Conservation (phyloP, 2,329 filamentous ascomycete species). For the Pseudocercospora crystallina region DNA sequence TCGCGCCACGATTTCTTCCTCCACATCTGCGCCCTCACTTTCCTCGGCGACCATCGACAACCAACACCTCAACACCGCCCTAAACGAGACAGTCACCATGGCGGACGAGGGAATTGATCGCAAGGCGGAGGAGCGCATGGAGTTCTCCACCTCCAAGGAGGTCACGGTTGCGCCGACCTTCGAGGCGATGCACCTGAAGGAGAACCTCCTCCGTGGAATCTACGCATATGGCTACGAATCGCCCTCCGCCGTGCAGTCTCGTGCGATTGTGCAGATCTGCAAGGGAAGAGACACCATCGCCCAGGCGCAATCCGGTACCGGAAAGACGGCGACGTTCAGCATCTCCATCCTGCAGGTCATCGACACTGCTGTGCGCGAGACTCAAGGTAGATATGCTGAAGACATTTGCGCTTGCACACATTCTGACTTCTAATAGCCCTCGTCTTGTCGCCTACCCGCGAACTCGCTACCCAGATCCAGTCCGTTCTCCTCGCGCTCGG, state of each 20-base stretch:
- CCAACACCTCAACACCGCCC: conserved; percentile 5
- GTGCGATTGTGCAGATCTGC: conserved; percentile 97
- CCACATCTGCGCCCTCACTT: neutral
- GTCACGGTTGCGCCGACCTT: conserved; percentile 85
- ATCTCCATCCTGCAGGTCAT: conserved; percentile 99
- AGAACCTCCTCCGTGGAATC: conserved; percentile 93
- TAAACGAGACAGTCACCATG: conserved; percentile 59
- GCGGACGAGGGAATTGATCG: conserved; percentile 79
- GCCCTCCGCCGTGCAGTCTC: conserved; percentile 94
- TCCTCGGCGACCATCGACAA: conserved; percentile 2
- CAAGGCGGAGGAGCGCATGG: conserved; percentile 93
- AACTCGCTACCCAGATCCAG: conserved; percentile 97
- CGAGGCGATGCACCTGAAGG: conserved; percentile 95
- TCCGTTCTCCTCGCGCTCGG: conserved; percentile 99
- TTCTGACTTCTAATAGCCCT: conserved; percentile 57
- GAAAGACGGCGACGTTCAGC: conserved; percentile 99
- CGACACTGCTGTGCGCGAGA: conserved; percentile 89
- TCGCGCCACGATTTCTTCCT: neutral
- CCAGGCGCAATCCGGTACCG: conserved; percentile 96
- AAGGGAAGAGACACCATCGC: conserved; percentile 98
- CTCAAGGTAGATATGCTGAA: conserved; percentile 66
- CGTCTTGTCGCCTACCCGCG: conserved; percentile 91
- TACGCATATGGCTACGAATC: conserved; percentile 99
- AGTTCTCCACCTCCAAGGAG: conserved; percentile 97
- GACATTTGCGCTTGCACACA: neutral